Conservation (phyloP, 192 early-diverging fungal species). For the Geranomyces variabilis region DNA sequence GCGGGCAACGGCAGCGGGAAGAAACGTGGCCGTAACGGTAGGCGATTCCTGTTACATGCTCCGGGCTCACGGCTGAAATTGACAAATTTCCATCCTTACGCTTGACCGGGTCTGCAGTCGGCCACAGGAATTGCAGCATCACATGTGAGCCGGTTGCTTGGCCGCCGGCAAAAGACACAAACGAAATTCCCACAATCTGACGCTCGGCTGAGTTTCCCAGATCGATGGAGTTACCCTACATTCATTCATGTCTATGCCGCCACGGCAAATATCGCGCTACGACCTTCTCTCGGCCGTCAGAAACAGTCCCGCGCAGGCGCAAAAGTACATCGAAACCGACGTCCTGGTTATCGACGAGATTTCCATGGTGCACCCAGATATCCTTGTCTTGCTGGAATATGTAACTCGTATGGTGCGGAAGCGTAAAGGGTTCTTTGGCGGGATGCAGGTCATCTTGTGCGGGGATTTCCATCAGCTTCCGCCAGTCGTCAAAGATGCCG, state of each 20-base stretch:
- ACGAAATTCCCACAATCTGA: neutral
- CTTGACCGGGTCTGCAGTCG: too few relatives aligned
- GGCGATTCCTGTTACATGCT: neutral
- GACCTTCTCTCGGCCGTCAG: neutral
- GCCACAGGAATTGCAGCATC: slow-evolving; percentile 54
- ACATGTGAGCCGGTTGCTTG: slow-evolving; percentile 23
- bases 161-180: neutral
- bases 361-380: slow-evolving; percentile 46
- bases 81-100: neutral
- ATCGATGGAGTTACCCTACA: slow-evolving; percentile 46
- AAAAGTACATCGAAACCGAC: slow-evolving; percentile 33
- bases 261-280: neutral
- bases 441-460: slow-evolving; percentile 49
- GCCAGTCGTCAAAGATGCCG: slow-evolving; percentile 33
- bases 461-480: slow-evolving; percentile 61
- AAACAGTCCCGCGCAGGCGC: neutral
- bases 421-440: slow-evolving; percentile 41
- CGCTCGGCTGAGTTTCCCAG: slow-evolving; percentile 22
- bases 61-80: too few relatives aligned
- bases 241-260: slow-evolving; percentile 35
- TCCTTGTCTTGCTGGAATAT: slow-evolving; percentile 18
- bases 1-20: neutral
- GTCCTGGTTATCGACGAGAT: slow-evolving; percentile 52
- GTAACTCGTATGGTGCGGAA: neutral
- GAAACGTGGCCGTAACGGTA: slow-evolving; percentile 44